These are phyloP conservation scores for sweet orange (Citrus sinensis) DNA, from an alignment of 345 rosid species.

Conservation along the genomic window DNA sequence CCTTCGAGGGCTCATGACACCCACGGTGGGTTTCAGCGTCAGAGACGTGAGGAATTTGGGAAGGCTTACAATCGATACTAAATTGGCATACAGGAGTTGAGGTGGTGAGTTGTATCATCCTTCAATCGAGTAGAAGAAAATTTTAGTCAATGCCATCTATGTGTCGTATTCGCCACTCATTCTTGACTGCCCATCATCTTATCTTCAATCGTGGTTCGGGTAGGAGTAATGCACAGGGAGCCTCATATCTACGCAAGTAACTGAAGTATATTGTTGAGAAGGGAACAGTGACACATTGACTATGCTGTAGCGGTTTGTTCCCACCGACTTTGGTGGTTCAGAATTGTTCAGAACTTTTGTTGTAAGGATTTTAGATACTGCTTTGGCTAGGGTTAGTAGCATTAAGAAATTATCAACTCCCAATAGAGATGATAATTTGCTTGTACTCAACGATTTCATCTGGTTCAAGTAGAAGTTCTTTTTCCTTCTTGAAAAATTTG, in stretches of 20 bases:
- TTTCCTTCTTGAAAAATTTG: background rate
- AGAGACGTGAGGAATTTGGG: conserved; percentile 79
- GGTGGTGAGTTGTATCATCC: conserved; percentile 60
- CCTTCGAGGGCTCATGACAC: conserved; percentile 67
- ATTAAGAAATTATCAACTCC: conserved; percentile 10
- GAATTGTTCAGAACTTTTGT: conserved; percentile 16
- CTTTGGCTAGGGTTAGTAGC: conserved; percentile 7
- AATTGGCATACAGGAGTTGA: conserved; percentile 25
- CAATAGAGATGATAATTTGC: conserved; percentile 5
- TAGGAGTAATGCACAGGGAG: conserved; percentile 33
- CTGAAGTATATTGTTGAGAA: conserved; percentile 33
- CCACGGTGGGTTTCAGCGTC: conserved; percentile 72
- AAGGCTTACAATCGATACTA: conserved; percentile 79
- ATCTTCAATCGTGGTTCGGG: conserved; percentile 27
- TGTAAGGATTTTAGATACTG: conserved; percentile 10
- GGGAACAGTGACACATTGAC: conserved; percentile 1
- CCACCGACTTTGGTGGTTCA: conserved; percentile 6
- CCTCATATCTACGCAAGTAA: conserved; percentile 33
- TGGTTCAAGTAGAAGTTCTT: background rate
- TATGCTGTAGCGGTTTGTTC: conserved; percentile 3
- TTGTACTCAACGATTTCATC: background rate
- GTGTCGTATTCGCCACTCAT: background rate
- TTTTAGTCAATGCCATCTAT: background rate
- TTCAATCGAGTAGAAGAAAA: conserved; percentile 21
- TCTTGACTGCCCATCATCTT: background rate